Evolutionary conservation across 73 alveolate genomes (phyloP), one percentile per base, ranked within the genome.

Genomic region (Tetrahymena borealis): DNA sequence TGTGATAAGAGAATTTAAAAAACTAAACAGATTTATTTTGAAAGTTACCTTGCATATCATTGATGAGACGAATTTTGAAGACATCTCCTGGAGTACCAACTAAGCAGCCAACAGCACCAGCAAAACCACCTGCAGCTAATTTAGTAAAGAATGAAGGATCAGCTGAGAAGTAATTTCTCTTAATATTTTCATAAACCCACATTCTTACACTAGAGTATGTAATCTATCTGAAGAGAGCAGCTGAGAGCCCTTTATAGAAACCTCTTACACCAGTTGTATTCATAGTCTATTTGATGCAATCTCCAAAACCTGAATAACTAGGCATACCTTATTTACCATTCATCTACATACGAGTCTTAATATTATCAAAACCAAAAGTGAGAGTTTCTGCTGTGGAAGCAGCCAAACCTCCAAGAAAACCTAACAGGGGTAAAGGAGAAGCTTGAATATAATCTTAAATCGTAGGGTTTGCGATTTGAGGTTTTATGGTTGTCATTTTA

Each of bases 51-150:
- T 60, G 85, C 85, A 60, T 60, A 42, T 94, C 95, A 78, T 94
- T 94, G 13, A 94, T 94, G 13, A 94, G 36, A 28, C 96, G 60
- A 31, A 94, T 91, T 90, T 85, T 92, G 33, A 90, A n/a, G 28
- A 94, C 95, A 43, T 94, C 96, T 78, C 94, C 94, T n/a, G 95
- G 95, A 36, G 95, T 94, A 38, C 96, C 94, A 79, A 90, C 37
- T 1, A 94, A 39, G 31, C 91, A 38, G 15, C 94, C 94, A 24
- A 94, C 38, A 33, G 92, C 96, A 37, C 95, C 95, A 31, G 95
- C 92, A 39, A 39, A 33, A 12, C 92, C 94, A 33, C 95, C 94
- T 11, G 91, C 38, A 4, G 92, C 90, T 24, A 94, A 90, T 41
- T 94, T 91, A 20, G 91, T 90, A 28, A 37, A 78, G 18, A 38